Percentiles rank a stretch among this genome's conserved stretches.
These are phyloP conservation scores for Dactylorhiza incarnata DNA, from an alignment of 106 monocot genomes.

Conservation along the genomic window DNA sequence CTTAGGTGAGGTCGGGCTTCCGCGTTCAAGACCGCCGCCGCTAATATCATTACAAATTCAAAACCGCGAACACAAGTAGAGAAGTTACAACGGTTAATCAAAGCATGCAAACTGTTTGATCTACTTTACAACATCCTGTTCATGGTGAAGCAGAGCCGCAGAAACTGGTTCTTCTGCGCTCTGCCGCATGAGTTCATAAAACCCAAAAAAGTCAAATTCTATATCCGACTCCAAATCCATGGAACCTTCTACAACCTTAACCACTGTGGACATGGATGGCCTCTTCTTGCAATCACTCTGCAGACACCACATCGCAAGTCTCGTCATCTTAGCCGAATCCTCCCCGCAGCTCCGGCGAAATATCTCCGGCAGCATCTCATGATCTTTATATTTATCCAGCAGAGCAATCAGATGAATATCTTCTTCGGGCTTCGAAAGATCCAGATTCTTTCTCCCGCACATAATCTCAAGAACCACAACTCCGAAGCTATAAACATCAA, in stretches of 20 bases:
- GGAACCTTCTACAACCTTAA: constrained; percentile 13
- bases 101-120: too few relatives aligned
- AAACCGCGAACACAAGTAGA: too few relatives aligned
- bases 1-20: too few relatives aligned
- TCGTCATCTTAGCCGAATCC: neutral
- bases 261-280: constrained; percentile 2
- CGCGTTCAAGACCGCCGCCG: too few relatives aligned
- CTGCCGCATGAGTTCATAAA: too few relatives aligned
- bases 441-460: constrained; percentile 15
- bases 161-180: too few relatives aligned
- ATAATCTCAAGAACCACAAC: constrained; percentile 15
- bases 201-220: constrained; percentile 1
- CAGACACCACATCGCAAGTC: constrained; percentile 9
- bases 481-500: constrained; percentile 14
- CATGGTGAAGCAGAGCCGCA: too few relatives aligned
- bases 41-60: too few relatives aligned
- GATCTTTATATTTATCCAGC: neutral
- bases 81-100: too few relatives aligned
- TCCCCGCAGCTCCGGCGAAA: neutral
- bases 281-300: constrained; percentile 5
- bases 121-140: too few relatives aligned
- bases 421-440: constrained; percentile 3
- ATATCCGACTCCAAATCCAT: constrained; percentile 1
- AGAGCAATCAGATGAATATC: constrained; percentile 7
- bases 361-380: neutral